A percentile compares a stretch with the other conserved stretches of the same genome.
These are phyloP conservation scores for Coprinopsis strossmayeri DNA, from an alignment of 768 basidiomycete species.

Conservation along the genomic window DNA sequence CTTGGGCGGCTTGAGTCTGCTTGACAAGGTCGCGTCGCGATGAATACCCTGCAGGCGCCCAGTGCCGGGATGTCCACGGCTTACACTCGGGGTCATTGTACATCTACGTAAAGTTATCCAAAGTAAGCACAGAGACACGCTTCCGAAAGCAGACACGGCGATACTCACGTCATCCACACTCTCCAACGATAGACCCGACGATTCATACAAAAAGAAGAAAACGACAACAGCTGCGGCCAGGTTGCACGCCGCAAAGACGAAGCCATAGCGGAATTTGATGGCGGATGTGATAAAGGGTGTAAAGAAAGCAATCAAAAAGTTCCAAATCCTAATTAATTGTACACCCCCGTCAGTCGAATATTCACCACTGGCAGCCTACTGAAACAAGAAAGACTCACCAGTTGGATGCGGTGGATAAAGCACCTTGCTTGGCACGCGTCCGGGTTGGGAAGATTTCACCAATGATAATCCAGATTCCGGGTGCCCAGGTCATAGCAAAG, in stretches of 20 bases:
- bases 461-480: conserved; percentile 74
- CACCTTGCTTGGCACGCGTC: conserved; percentile 65
- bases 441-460: conserved; percentile 73
- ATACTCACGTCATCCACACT: conserved; percentile 45
- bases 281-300: conserved; percentile 62
- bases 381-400: conserved; percentile 27
- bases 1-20: conserved; percentile 35
- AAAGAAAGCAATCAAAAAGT: conserved; percentile 71
- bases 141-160: conserved; percentile 1
- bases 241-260: conserved; percentile 67
- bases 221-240: conserved; percentile 53
- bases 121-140: background rate
- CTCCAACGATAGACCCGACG: conserved; percentile 60
- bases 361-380: background rate
- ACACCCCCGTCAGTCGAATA: too few species aligned
- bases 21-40: conserved; percentile 40
- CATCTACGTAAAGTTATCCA: too few species aligned
- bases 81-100: conserved; percentile 58
- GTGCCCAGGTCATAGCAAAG: conserved; percentile 67
- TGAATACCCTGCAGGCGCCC: conserved; percentile 53
- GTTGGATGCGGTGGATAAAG: conserved; percentile 57
- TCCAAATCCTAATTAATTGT: conserved; percentile 48
- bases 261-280: conserved; percentile 61
- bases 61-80: conserved; percentile 56
- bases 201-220: conserved; percentile 73